Evolutionary conservation across 352 stramenopile species (phyloP).

Genomic region (Pythium rhizo-oryzae): DNA sequence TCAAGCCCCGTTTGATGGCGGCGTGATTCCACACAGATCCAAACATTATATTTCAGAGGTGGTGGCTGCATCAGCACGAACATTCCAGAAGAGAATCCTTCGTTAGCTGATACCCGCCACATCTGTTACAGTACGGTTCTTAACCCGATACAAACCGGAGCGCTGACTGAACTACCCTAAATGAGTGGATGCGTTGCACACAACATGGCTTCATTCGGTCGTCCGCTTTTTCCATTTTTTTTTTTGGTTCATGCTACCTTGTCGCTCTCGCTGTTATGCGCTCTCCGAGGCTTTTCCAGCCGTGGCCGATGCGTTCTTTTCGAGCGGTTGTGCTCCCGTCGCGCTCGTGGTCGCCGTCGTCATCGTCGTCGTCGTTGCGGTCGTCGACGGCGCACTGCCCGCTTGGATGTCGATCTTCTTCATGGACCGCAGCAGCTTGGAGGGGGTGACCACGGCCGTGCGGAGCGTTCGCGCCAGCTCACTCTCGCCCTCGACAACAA

Average conservation of each 20-base stretch:
- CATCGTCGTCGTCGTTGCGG: too few species aligned
- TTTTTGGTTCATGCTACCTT: neutral
- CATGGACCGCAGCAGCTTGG: slow-evolving; percentile 57
- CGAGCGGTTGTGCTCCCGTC: neutral
- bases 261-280: slow-evolving; percentile 14
- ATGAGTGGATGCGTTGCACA: neutral
- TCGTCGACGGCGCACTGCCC: neutral
- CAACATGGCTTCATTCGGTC: slow-evolving; percentile 1
- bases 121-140: too few species aligned
- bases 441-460: slow-evolving; percentile 43
- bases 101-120: slow-evolving; percentile 9
- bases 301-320: neutral
- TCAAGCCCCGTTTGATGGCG: neutral
- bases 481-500: slow-evolving; percentile 13
- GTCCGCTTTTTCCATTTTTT: neutral
- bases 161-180: too few species aligned
- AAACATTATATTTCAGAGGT: slow-evolving; percentile 17
- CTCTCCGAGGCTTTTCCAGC: slow-evolving; percentile 19
- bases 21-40: neutral
- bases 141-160: too few species aligned
- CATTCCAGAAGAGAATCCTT: slow-evolving; percentile 28
- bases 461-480: slow-evolving; percentile 3
- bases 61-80: slow-evolving; percentile 10
- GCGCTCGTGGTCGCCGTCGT: neutral
- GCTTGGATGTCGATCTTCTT: slow-evolving; percentile 59